These are phyloP conservation scores for Phytopythium montanum DNA, from an alignment of 352 stramenopile species.

Conservation along the genomic window DNA sequence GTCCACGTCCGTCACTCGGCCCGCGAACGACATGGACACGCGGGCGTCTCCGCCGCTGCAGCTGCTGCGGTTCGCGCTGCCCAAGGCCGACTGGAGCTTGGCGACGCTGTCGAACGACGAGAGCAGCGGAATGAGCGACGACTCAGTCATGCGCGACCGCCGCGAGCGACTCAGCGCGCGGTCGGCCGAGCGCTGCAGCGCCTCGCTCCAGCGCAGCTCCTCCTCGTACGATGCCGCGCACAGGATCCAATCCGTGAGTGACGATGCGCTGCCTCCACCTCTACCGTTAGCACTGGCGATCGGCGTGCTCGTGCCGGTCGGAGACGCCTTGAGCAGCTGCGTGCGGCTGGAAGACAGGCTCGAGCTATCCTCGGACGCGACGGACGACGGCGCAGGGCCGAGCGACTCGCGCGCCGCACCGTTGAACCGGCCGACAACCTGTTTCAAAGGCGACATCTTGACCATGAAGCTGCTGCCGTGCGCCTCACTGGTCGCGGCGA, in stretches of 20 bases:
- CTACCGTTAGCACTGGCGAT: background rate
- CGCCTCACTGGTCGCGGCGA: background rate
- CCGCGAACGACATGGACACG: conserved; percentile 1
- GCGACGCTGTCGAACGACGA: conserved; percentile 29
- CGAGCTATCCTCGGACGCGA: conserved; percentile 3
- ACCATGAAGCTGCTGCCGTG: conserved; percentile 20
- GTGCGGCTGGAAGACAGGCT: conserved; percentile 7
- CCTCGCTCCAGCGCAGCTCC: conserved; percentile 57
- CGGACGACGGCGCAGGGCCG: background rate
- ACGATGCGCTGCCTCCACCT: background rate
- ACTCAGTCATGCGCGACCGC: conserved; percentile 56
- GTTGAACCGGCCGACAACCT: conserved; percentile 51
- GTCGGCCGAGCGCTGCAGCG: conserved; percentile 67
- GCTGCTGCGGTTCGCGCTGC: conserved; percentile 4
- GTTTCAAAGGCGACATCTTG: conserved; percentile 63
- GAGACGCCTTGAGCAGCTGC: background rate
- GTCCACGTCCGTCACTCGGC: conserved; percentile 22
- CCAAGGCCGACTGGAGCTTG: conserved; percentile 1
- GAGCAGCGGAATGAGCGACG: conserved; percentile 26
- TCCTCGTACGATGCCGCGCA: conserved; percentile 61
- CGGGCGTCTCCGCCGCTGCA: background rate
- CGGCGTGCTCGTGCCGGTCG: background rate
- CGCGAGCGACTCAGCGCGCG: conserved; percentile 56
- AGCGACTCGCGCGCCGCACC: conserved; percentile 28
- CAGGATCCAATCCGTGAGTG: conserved; percentile 58